Conservation (phyloP, 179 eudicot genomes). For the Beta corolliflora region DNA sequence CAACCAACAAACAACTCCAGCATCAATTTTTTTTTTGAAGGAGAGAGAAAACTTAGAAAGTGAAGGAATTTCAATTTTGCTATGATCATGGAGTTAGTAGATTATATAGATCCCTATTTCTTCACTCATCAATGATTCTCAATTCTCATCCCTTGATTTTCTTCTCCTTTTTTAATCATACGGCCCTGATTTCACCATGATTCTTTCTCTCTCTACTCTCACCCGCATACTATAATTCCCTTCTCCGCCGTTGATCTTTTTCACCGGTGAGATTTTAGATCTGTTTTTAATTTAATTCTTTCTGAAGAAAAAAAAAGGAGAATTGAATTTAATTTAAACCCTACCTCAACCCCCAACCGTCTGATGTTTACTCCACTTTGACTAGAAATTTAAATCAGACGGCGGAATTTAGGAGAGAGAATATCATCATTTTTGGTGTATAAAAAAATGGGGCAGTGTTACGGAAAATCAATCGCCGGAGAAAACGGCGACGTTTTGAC, state of each 20-base stretch:
- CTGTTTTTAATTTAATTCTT: neutral
- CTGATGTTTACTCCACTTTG: conserved; percentile 29
- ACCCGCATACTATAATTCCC: neutral
- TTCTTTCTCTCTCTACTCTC: neutral
- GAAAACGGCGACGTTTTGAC: conserved; percentile 18
- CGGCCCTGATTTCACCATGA: neutral
- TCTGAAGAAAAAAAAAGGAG: neutral
- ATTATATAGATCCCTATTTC: neutral
- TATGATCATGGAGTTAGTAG: neutral
- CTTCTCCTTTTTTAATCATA: neutral
- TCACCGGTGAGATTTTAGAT: conserved; percentile 19
- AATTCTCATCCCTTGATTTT: neutral
- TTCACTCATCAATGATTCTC: neutral
- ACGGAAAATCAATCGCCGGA: conserved; percentile 44
- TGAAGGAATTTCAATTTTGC: neutral
- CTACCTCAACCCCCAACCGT: neutral
- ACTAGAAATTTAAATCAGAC: conserved; percentile 4
- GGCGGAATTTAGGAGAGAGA: conserved; percentile 15
- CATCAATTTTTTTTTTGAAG: neutral
- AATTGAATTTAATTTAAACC: neutral
- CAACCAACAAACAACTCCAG: neutral
- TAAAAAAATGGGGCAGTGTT: conserved; percentile 63
- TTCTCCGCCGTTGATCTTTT: neutral
- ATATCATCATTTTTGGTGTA: neutral
- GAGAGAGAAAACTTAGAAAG: neutral